Evolutionary conservation across 2,329 filamentous ascomycete species (phyloP).

Genomic region (Basipetospora chlamydospora): DNA sequence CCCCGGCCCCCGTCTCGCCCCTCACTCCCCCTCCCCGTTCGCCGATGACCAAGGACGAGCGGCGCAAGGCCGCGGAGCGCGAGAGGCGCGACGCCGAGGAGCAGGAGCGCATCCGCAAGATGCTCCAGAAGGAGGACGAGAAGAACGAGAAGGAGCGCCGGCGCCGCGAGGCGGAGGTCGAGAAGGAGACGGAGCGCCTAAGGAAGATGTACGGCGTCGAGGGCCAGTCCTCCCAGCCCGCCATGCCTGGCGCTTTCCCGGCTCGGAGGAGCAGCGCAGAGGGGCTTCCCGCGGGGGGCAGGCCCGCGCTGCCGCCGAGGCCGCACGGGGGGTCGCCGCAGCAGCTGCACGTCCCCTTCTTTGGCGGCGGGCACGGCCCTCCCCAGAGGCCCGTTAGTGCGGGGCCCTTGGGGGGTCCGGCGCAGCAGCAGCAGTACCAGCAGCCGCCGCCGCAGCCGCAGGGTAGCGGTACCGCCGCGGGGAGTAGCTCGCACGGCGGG

Average conservation of each 20-base stretch:
- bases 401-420: conserved; percentile 18
- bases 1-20: conserved; percentile 36
- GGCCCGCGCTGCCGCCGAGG: conserved; percentile 15
- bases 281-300: conserved; percentile 8
- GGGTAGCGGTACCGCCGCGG: conserved; percentile 11
- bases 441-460: conserved; percentile 12
- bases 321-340: conserved; percentile 1
- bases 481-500: conserved; percentile 4
- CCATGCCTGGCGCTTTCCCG: no score
- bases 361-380: conserved; percentile 17
- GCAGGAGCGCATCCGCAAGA: conserved; percentile 41
- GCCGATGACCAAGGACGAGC: conserved; percentile 30
- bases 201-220: conserved; percentile 50
- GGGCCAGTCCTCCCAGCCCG: conserved; percentile 24
- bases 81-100: conserved; percentile 40
- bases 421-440: conserved; percentile 15
- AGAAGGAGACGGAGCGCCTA: conserved; percentile 73
- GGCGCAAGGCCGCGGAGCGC: conserved; percentile 38
- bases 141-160: conserved; percentile 46
- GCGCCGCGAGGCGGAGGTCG: conserved; percentile 43
- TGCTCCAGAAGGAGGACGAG: conserved; percentile 48
- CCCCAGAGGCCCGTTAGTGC: conserved; percentile 29
- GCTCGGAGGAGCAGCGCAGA: no score
- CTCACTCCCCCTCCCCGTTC: conserved; percentile 62
- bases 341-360: neutral